These are phyloP conservation scores for Lodderomyces elongisporus DNA, from an alignment of 1,139 yeast species.

Conservation along the genomic window DNA sequence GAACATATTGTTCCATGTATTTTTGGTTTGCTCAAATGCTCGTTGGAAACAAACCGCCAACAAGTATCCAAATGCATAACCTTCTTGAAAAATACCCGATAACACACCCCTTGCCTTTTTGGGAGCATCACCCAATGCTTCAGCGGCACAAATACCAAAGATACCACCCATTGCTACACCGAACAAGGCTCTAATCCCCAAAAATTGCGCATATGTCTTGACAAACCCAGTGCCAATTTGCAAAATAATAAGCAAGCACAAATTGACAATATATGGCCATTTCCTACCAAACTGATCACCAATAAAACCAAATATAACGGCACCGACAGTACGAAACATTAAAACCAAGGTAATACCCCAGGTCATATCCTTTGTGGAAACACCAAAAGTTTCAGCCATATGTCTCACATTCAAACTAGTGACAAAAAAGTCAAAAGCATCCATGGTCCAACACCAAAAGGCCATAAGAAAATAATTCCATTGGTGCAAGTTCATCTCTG, in stretches of 20 bases:
- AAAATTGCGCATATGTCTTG: conserved; percentile 31
- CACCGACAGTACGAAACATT: conserved; percentile 43
- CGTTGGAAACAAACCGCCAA: conserved; percentile 40
- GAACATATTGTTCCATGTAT: conserved; percentile 38
- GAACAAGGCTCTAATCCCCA: conserved; percentile 37
- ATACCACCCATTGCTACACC: conserved; percentile 44
- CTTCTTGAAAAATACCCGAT: conserved; percentile 31
- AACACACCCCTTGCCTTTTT: conserved; percentile 34
- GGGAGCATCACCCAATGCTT: conserved; percentile 37
- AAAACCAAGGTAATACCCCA: conserved; percentile 45
- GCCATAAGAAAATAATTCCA: conserved; percentile 36
- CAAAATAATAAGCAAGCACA: conserved; percentile 26
- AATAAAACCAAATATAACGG: conserved; percentile 32
- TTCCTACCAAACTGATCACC: conserved; percentile 37
- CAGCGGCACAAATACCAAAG: conserved; percentile 36
- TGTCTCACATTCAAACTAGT: conserved; percentile 30
- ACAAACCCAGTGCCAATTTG: conserved; percentile 42
- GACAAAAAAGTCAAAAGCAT: conserved; percentile 39
- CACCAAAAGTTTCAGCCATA: conserved; percentile 26
- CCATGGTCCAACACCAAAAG: conserved; percentile 41
- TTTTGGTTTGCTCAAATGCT: conserved; percentile 29
- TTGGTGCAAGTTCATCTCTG: conserved; percentile 24
- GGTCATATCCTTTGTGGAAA: conserved; percentile 26
- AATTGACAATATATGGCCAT: conserved; percentile 33
- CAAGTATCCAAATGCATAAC: conserved; percentile 42